A percentile compares a stretch with the other conserved stretches of the same genome.
Conservation (phyloP, 306 rosid species). For the Abrus precatorius region DNA sequence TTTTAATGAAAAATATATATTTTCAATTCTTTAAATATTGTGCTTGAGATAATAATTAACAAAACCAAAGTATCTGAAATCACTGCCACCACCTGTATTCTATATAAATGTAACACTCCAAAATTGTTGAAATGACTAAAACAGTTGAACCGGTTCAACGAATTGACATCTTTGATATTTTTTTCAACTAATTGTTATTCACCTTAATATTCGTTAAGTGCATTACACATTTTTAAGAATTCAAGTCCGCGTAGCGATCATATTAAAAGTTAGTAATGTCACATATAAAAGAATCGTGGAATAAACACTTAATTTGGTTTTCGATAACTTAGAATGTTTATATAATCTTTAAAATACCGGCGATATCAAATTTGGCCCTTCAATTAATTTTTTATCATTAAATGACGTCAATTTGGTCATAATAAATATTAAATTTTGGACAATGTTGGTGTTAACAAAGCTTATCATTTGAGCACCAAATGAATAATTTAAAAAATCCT, state of each 20-base stretch:
- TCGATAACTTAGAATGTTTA: not conserved
- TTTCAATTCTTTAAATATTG: too few relatives aligned
- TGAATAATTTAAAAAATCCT: not conserved
- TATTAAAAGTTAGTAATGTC: slow-evolving; percentile 19
- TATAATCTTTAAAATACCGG: not conserved
- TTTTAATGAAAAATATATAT: not conserved
- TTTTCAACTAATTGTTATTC: not conserved
- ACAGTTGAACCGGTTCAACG: not conserved
- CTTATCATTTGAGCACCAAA: not conserved
- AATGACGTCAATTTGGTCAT: not conserved
- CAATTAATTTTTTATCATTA: not conserved
- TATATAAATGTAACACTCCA: not conserved
- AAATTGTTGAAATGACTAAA: not conserved
- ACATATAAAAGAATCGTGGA: not conserved
- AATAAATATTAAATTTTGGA: not conserved
- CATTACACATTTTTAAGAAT: not conserved
- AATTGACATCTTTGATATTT: not conserved
- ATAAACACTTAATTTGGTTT: not conserved
- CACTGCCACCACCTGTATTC: not conserved
- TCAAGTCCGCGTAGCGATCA: not conserved
- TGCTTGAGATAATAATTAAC: not conserved
- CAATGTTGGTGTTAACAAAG: not conserved
- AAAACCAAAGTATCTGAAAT: not conserved
- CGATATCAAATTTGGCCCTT: not conserved
- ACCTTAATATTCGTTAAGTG: not conserved